Percentiles rank a stretch among this genome's conserved stretches.
Evolutionary conservation across 495 filamentous ascomycete species (phyloP).

Genomic region (Apiosordaria backusii): DNA sequence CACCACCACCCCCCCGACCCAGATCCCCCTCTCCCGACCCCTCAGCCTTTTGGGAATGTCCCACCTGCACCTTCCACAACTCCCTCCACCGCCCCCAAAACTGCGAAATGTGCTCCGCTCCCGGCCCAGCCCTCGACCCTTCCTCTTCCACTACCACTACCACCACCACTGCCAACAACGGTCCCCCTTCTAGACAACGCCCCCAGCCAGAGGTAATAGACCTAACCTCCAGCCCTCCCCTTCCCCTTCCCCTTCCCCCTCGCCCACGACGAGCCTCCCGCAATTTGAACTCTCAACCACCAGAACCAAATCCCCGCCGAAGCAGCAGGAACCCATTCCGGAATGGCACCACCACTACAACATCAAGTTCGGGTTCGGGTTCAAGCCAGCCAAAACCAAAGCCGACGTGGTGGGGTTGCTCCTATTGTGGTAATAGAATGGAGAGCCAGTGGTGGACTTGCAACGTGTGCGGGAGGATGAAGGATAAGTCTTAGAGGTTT

Average conservation of each 20-base stretch:
- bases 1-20: conserved; percentile 13
- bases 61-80: conserved; percentile 81
- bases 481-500: conserved; percentile 48
- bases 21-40: neutral
- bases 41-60: conserved; percentile 61
- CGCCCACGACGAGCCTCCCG: conserved; percentile 20
- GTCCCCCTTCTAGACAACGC: no score
- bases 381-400: conserved; percentile 48
- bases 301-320: conserved; percentile 12
- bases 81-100: conserved; percentile 54
- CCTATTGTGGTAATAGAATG: conserved; percentile 60
- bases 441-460: conserved; percentile 79
- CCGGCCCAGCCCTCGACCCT: conserved; percentile 47
- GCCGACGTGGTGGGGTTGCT: conserved; percentile 69
- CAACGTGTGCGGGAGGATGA: conserved; percentile 64
- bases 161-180: neutral
- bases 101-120: conserved; percentile 75
- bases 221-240: conserved; percentile 24
- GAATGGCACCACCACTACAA: conserved; percentile 27
- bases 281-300: conserved; percentile 7
- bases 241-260: conserved; percentile 8
- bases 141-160: neutral
- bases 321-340: conserved; percentile 13
- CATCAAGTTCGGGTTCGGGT: conserved; percentile 11
- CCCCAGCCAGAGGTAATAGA: conserved; percentile 26